These are phyloP conservation scores for Panellus pusillus DNA, from an alignment of 768 basidiomycete genomes.

Conservation along the genomic window DNA sequence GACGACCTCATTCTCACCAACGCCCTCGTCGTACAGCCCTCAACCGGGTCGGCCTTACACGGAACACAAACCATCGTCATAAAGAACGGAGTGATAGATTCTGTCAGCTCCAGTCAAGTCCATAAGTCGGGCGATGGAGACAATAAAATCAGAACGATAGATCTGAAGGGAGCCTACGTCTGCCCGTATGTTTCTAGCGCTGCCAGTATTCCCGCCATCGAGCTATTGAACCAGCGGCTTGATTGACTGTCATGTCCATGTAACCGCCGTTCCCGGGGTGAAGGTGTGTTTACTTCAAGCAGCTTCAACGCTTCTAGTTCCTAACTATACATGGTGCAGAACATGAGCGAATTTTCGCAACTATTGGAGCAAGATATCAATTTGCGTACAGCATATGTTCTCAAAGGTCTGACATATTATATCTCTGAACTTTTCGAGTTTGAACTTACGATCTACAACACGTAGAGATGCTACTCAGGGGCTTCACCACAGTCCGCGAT, in stretches of 20 bases:
- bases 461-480: conserved; percentile 37
- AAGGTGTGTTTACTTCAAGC: conserved; percentile 8
- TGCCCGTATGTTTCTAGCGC: conserved; percentile 32
- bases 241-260: conserved; percentile 47
- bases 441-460: background rate
- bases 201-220: background rate
- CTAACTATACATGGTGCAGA: conserved; percentile 10
- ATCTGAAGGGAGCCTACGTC: conserved; percentile 36
- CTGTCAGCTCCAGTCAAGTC: conserved; percentile 19
- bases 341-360: conserved; percentile 35
- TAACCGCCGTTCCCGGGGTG: conserved; percentile 41
- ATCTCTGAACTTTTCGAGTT: background rate
- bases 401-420: conserved; percentile 29
- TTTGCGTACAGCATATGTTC: conserved; percentile 36
- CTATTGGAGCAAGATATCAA: conserved; percentile 33
- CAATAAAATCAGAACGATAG: conserved; percentile 21
- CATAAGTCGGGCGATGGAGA: conserved; percentile 6
- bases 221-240: conserved; percentile 29
- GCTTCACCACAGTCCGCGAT: conserved; percentile 42
- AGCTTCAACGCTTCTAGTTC: background rate
- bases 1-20: conserved; percentile 32
- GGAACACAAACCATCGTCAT: conserved; percentile 30
- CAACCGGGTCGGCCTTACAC: conserved; percentile 21
- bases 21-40: conserved; percentile 35
- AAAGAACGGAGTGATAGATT: conserved; percentile 28